These are phyloP conservation scores for Vigna angularis DNA, from an alignment of 306 rosid species.

Conservation along the genomic window DNA sequence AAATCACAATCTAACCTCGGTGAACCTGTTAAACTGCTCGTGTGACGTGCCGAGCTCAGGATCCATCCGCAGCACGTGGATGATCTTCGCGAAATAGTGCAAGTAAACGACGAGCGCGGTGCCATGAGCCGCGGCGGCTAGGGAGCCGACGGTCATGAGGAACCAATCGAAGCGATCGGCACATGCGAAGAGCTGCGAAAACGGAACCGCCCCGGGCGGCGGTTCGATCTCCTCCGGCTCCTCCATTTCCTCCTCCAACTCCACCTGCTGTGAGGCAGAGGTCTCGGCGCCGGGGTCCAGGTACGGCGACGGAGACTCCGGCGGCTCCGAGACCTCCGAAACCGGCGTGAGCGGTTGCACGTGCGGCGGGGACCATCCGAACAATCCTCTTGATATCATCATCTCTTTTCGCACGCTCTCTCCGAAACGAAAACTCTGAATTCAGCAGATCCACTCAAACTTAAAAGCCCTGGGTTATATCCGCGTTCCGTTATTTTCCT, in stretches of 20 bases:
- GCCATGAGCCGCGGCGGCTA: constrained; percentile 98
- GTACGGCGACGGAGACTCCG: constrained; percentile 97
- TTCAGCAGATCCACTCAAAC: constrained; percentile 56
- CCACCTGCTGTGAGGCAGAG: constrained; percentile 75
- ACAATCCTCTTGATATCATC: constrained; percentile 97
- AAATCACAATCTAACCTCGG: constrained; percentile 66
- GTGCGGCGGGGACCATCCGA: constrained; percentile 99
- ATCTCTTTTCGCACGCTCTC: constrained; percentile 43
- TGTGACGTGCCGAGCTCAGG: neutral
- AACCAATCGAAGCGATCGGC: constrained; percentile 97
- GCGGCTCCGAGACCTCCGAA: constrained; percentile 99
- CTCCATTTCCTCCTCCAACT: constrained; percentile 87
- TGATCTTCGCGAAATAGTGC: constrained; percentile 94
- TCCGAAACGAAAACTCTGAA: constrained; percentile 29
- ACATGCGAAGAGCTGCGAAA: constrained; percentile 85
- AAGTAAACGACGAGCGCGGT: constrained; percentile 94
- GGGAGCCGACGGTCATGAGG: constrained; percentile 82
- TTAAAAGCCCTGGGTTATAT: constrained; percentile 36
- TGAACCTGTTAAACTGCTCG: constrained; percentile 66
- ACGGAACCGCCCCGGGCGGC: constrained; percentile 95
- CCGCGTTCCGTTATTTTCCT: neutral
- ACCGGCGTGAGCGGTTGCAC: constrained; percentile 96
- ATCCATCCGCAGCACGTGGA: constrained; percentile 61
- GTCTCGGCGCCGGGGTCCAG: constrained; percentile 77
- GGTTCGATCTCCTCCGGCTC: constrained; percentile 96